Conservation (phyloP, 176 grass and related monocot species). For the Oropetium thomaeum region DNA sequence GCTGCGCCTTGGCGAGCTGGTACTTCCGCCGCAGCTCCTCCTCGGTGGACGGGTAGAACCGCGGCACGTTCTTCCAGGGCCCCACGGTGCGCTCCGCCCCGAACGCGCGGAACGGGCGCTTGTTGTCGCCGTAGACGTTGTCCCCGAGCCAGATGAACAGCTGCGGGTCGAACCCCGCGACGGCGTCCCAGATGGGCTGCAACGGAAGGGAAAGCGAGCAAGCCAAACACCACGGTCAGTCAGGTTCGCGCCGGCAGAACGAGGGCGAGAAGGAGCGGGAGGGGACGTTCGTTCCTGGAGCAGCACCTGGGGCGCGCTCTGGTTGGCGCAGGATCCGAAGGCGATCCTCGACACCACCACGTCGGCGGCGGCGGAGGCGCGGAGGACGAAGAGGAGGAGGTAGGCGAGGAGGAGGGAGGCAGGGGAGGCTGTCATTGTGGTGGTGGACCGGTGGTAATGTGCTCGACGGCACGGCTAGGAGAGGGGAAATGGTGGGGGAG, state of each 20-base stretch:
- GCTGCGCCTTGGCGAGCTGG: slow-evolving; percentile 59
- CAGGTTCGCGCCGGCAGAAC: neutral
- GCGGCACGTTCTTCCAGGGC: slow-evolving; percentile 72
- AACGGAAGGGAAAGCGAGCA: neutral
- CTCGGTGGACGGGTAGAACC: slow-evolving; percentile 76
- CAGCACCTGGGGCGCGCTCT: slow-evolving; percentile 76
- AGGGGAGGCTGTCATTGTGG: slow-evolving; percentile 32
- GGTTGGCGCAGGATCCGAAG: slow-evolving; percentile 91
- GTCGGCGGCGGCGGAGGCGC: neutral
- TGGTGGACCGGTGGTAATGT: neutral
- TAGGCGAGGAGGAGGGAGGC: neutral
- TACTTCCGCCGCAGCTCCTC: slow-evolving; percentile 74
- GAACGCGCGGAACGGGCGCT: slow-evolving; percentile 50
- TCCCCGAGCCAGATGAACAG: slow-evolving; percentile 94
- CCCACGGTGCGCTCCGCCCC: slow-evolving; percentile 74
- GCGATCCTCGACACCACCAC: slow-evolving; percentile 64
- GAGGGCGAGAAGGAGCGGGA: neutral
- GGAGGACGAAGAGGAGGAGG: neutral
- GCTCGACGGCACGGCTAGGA: neutral
- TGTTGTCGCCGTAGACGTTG: slow-evolving; percentile 95
- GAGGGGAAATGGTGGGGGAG: slow-evolving; percentile 16
- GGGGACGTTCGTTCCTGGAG: slow-evolving; percentile 7
- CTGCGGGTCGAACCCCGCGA: slow-evolving; percentile 70
- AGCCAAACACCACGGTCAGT: neutral
- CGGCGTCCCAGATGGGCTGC: slow-evolving; percentile 84